Evolutionary conservation across 208 protist genomes (phyloP), one percentile per base, ranked within the genome.

Genomic region (Wallacemonas sp.): DNA sequence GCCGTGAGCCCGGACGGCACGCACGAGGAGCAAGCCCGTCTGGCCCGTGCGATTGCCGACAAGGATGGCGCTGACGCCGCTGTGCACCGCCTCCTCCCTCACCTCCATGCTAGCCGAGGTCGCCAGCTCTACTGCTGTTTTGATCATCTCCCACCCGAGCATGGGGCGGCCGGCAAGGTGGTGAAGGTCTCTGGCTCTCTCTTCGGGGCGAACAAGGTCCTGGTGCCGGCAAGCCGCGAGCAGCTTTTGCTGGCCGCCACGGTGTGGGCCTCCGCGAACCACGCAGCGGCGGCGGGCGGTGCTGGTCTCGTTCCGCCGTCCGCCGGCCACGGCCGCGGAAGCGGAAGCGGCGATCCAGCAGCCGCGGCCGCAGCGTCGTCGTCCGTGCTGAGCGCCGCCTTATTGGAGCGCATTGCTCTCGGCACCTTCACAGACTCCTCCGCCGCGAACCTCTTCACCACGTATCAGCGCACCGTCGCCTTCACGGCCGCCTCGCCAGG

Each of bases 341-440:
- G 41, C 22, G 12, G 42, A 27, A 29, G 54, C 13, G 17, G 17
- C 24, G n/a, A n/a, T n/a, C 3, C 17, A 21, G 15, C 48, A 44
- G 36, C 29, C 1, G 44, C 58, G 27, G 5, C 39, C 17, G 21
- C 38, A 17, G n/a, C 33, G 6, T 59, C 61, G 3, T 29, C 54
- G 1, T 66, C 54, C 1, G 60, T 62, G 24, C 54, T 82, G 38
- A 73, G 48, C 10, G 66, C 78, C 2, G 53, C 62, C 2, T 65
- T 86, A 27, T 70, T 93, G 30, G 73, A 90, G 68, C 73, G 74
- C 53, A 81, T 93, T 33, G 77, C 87, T 1, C 71, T 78, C 24
- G 87, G 87, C 61, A 83, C 70, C 60, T 78, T 93, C 57, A 86
- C 82, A 37, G 78, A 87, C 66, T 17, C 66, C 3, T 69, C 78